Evolutionary conservation across 1,284 basidiomycete species (phyloP).

Genomic region (Calocybe gambosa): DNA sequence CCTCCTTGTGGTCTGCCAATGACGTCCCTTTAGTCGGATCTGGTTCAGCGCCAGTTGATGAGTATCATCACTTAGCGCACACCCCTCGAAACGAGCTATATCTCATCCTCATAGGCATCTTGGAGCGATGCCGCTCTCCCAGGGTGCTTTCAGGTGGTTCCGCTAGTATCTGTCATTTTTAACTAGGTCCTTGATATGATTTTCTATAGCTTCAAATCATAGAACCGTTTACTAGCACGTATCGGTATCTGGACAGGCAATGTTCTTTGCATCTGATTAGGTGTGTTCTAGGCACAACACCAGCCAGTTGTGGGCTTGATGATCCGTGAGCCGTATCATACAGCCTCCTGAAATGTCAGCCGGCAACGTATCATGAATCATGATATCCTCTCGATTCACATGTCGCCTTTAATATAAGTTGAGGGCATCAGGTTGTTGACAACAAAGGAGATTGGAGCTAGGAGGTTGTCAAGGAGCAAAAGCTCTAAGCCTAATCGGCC

Average conservation of each 20-base stretch:
- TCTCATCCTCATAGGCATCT: too few species aligned
- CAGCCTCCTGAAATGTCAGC: background rate
- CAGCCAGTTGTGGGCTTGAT: background rate
- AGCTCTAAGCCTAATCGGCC: conserved; percentile 1
- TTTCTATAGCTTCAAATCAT: background rate
- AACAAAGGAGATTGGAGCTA: background rate
- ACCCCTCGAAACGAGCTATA: background rate
- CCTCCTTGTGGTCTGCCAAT: background rate
- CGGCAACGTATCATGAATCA: background rate
- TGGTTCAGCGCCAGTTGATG: background rate
- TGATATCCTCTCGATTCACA: background rate
- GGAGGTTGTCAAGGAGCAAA: conserved; percentile 3
- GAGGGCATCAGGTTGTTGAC: conserved; percentile 1
- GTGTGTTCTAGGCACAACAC: background rate
- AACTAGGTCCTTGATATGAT: background rate
- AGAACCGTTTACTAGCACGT: background rate
- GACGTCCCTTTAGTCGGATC: background rate
- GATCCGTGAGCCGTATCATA: background rate
- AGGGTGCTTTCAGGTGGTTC: too few species aligned
- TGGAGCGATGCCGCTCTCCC: too few species aligned
- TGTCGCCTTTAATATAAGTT: background rate
- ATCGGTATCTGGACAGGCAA: background rate
- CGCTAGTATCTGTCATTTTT: background rate
- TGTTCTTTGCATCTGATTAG: background rate
- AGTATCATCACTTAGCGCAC: background rate